A percentile compares a stretch with the other conserved stretches of the same genome.
Evolutionary conservation across 345 rosid genomes (phyloP).

Genomic region (Populus simonii): DNA sequence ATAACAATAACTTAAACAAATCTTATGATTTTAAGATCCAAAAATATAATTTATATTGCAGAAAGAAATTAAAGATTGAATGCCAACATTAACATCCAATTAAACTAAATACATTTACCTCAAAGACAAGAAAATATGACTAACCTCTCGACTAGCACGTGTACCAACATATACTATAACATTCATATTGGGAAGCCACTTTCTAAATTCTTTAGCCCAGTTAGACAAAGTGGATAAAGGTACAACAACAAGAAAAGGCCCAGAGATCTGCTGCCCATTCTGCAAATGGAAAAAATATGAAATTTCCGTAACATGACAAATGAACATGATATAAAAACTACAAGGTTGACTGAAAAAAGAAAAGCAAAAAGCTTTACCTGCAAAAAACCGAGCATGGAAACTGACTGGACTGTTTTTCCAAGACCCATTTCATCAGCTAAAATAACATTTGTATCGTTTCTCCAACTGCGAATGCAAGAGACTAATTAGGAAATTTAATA

Average conservation of each 20-base stretch:
- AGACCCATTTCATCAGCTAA: constrained; percentile 99
- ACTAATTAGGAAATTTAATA: constrained; percentile 10
- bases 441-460: constrained; percentile 99
- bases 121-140: constrained; percentile 11
- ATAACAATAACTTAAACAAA: not conserved
- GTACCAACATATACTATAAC: constrained; percentile 96
- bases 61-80: not conserved
- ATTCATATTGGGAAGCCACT: constrained; percentile 96
- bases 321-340: not conserved
- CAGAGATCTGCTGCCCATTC: constrained; percentile 93
- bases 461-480: constrained; percentile 64
- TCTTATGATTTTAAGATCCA: not conserved
- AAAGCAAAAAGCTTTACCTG: constrained; percentile 53
- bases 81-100: not conserved
- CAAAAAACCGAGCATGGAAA: constrained; percentile 97
- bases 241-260: constrained; percentile 98
- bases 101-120: not conserved
- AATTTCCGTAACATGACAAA: not conserved
- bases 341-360: not conserved
- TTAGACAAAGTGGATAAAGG: constrained; percentile 96
- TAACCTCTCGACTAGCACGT: constrained; percentile 98
- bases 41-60: not conserved
- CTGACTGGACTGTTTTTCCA: constrained; percentile 99
- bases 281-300: constrained; percentile 29
- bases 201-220: constrained; percentile 98